These are phyloP conservation scores for Sporothrix pseudoabietina DNA, from an alignment of 2,329 filamentous ascomycete genomes.

Conservation along the genomic window DNA sequence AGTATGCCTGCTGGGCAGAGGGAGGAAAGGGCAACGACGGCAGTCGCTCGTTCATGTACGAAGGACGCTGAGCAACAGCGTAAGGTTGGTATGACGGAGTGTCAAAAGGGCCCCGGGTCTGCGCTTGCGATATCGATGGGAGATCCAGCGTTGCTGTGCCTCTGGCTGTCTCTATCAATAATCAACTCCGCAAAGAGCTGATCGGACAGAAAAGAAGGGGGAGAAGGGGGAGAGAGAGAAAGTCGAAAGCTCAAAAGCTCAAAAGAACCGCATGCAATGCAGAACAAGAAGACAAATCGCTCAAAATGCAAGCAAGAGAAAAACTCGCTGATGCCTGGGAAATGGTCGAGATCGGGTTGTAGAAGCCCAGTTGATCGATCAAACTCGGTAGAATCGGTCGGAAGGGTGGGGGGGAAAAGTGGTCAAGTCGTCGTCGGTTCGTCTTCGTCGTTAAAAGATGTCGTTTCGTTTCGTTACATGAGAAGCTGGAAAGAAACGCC, in stretches of 20 bases:
- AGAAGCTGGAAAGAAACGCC: slow-evolving; percentile 24
- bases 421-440: slow-evolving; percentile 25
- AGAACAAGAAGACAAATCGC: slow-evolving; percentile 15
- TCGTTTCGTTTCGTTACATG: slow-evolving; percentile 29
- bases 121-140: slow-evolving; percentile 80
- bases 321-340: background rate
- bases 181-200: slow-evolving; percentile 16
- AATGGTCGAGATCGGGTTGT: background rate
- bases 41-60: slow-evolving; percentile 72
- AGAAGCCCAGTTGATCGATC: slow-evolving; percentile 12
- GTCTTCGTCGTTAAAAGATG: slow-evolving; percentile 21
- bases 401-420: background rate
- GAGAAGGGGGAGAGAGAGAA: background rate
- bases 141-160: slow-evolving; percentile 84
- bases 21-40: slow-evolving; percentile 68
- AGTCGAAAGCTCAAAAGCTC: background rate
- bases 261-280: slow-evolving; percentile 22
- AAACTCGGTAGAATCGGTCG: background rate
- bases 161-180: background rate
- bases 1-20: slow-evolving; percentile 68
- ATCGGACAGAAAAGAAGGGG: background rate
- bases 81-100: slow-evolving; percentile 69
- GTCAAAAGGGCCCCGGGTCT: slow-evolving; percentile 76
- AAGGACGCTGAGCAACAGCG: slow-evolving; percentile 60
- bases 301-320: slow-evolving; percentile 23